Evolutionary conservation across 805 yeast species (phyloP).

Genomic region (Scheffersomyces stipitis): DNA sequence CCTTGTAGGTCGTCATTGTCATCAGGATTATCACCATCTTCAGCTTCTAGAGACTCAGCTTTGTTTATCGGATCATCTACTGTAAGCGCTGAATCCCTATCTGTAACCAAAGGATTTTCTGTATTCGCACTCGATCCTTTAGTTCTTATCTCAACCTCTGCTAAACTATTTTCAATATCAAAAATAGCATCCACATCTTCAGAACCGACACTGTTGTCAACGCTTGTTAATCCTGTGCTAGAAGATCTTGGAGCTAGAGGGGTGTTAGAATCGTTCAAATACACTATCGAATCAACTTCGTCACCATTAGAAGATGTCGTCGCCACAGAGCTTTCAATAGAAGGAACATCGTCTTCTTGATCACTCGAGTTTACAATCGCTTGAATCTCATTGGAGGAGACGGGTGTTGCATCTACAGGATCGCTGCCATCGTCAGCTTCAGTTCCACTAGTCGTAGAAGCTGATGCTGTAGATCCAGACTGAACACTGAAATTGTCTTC

Average conservation of each 20-base stretch:
- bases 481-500: neutral
- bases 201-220: neutral
- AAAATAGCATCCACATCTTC: neutral
- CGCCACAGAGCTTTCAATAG: constrained; percentile 1
- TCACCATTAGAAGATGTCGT: neutral
- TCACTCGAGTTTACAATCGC: neutral
- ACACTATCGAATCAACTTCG: neutral
- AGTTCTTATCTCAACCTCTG: neutral
- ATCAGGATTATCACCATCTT: constrained; percentile 9
- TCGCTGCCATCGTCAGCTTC: neutral
- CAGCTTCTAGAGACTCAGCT: neutral
- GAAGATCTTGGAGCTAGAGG: neutral
- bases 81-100: too few species aligned
- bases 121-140: too few species aligned
- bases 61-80: too few species aligned
- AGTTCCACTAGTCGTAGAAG: constrained; percentile 2
- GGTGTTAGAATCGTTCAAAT: neutral
- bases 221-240: neutral
- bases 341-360: constrained; percentile 2
- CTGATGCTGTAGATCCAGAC: constrained; percentile 2
- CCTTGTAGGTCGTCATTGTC: constrained; percentile 8
- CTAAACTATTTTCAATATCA: neutral
- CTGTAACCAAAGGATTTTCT: too few species aligned
- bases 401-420: neutral
- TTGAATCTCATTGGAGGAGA: neutral